phyloP scores from a whole-genome alignment of 2,329 filamentous ascomycete species.

The Diplocarpon rosae region DNA sequence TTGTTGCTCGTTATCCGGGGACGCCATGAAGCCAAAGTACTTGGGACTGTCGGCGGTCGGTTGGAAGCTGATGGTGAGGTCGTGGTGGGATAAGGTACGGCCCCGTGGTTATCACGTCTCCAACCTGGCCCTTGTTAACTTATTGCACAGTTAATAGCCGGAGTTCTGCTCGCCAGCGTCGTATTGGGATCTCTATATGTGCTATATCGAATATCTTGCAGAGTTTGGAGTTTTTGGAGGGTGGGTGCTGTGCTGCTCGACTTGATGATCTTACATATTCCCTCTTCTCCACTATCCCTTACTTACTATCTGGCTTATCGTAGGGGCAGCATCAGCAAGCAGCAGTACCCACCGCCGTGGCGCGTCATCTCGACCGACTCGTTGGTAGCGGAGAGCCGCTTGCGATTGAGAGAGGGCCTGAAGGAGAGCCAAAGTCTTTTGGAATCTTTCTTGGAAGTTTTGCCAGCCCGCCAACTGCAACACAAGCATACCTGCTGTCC shows the following conservation, averaged over 20 bases:
- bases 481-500: constrained; percentile 25
- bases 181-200: neutral
- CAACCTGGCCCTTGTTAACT: neutral
- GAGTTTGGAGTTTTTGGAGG: neutral
- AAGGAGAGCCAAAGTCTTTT: constrained; percentile 27
- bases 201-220: neutral
- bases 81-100: constrained; percentile 3
- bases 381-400: neutral
- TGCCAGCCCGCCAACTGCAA: constrained; percentile 20
- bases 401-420: neutral
- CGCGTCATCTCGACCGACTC: neutral
- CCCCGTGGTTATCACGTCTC: neutral
- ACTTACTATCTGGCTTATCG: neutral
- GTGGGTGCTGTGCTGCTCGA: neutral
- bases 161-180: neutral
- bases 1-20: constrained; percentile 1
- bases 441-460: constrained; percentile 32
- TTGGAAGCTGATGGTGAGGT: neutral
- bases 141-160: neutral
- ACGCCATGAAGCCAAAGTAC: neutral
- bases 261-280: neutral
- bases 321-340: constrained; percentile 1
- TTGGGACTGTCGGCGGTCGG: neutral
- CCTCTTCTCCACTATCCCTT: neutral
- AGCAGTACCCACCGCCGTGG: neutral